Evolutionary conservation across 2,329 filamentous ascomycete species (phyloP), one percentile per base, ranked within the genome.

Genomic region (Penicillium sp.): DNA sequence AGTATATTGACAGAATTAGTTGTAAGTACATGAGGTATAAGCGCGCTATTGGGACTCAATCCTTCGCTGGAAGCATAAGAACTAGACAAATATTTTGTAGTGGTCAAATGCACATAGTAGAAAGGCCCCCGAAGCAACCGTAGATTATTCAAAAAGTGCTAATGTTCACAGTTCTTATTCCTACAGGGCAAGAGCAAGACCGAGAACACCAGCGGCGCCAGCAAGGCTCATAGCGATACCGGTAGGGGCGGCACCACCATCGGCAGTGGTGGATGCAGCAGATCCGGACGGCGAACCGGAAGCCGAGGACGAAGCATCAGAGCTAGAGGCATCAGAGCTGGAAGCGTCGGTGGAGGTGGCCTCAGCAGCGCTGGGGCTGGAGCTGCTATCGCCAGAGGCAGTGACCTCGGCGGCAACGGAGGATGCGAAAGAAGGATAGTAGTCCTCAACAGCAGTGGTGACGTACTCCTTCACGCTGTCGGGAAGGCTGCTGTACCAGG

Each of bases 141-240:
- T 15, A 13, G 4, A 6, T 28, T 10, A 3, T 28, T 26, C 12
- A 15, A 28, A 24, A 10, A 32, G 32, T 2, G 17, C 32, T 3
- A 24, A 13, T 19, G 17, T 19, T 35, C n/a, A 13, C 32, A 2
- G 3, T 17, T 17, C 26, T 40, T 45, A 58, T 17, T 17, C 26
- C 38, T 45, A 58, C 40, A 58, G 43, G 21, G 53, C 57, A 21
- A 58, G 49, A 8, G 55, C 57, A 49, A 58, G 48, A 22, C 57
- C 57, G 28, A 58, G 45, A 10, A 57, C 45, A 51, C 55, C 57
- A 13, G 44, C 55, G 9, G 53, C 55, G 6, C 55, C 57, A 28
- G 49, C 57, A 31, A 58, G 40, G 28, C 51, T 45, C 19, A 57
- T 31, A 6, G 53, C 52, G n/a, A 56, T 45, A 43, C 51, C 53